Base-by-base conservation (phyloP, 306 rosid genomes). In the Acacia confusa region DNA sequence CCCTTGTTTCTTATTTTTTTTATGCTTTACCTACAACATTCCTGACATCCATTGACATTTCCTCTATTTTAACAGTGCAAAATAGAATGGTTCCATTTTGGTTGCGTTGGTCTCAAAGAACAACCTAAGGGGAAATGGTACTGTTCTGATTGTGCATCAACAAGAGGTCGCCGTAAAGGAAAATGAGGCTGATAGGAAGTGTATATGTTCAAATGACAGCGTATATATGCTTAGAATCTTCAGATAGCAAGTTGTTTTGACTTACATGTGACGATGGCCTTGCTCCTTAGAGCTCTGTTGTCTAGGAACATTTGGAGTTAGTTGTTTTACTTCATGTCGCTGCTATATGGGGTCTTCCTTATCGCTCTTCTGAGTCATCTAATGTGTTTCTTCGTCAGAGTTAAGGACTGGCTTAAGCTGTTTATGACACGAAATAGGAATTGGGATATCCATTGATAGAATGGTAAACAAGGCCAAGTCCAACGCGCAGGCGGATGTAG, bases 51-150 rank as follows among this genome's bases (percentile, higher is more conserved):
- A 38, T 57, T 79, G 75, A 79, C 74, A 14, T 27, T 60, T 70
- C 82, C 58, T 81, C 73, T 45, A 43, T 74, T 81, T 53, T 78
- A 58, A 57, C 90, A 87, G 90, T 87, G 90, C 84, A 87, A 84
- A 82, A 84, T 87, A 72, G 90, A 87, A 84, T 87, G 90, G 90
- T 87, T 87, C 60, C 90, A 87, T 79, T 87, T 87, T 76, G 90
- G 86, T 58, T 87, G 90, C 60, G 90, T 87, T 76, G 90, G 90
- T 16, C 72, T 87, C 69, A 87, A 82, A 87, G 90, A 87, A 72
- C 86, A 87, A 16, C 90, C 90, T 32, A 87, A 84, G 79, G 90
- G 90, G 72, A 87, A 84, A 84, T 87, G 90, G 90, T 87, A 55
- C 68, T 87, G 90, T 72, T 84, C 90, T 11, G 85, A 77, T 72